Evolutionary conservation across 2,329 filamentous ascomycete species (phyloP).

Genomic region (Xylaria sp.): DNA sequence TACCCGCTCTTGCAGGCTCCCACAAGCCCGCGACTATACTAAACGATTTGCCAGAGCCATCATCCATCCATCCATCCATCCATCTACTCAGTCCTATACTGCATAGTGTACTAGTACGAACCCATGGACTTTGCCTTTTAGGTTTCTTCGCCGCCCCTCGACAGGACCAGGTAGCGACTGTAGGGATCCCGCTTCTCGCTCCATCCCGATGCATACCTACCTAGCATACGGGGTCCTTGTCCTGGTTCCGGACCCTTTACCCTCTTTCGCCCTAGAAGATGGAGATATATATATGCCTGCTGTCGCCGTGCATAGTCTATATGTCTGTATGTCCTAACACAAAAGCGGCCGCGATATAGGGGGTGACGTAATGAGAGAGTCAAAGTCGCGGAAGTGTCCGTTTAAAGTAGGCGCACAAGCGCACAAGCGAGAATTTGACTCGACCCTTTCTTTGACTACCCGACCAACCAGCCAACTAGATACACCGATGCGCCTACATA

Average conservation of each 20-base stretch:
- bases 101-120: conserved; percentile 14
- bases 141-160: conserved; percentile 8
- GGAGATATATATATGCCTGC: conserved; percentile 15
- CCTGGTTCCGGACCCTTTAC: background rate
- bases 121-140: conserved; percentile 26
- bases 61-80: conserved; percentile 6
- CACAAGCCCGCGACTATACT: conserved; percentile 38
- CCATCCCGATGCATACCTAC: conserved; percentile 36
- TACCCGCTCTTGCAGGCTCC: conserved; percentile 57
- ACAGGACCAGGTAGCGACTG: background rate
- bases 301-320: background rate
- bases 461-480: conserved; percentile 4
- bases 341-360: conserved; percentile 32
- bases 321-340: conserved; percentile 22
- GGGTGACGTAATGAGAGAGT: conserved; percentile 41
- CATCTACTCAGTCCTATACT: background rate
- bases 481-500: conserved; percentile 26
- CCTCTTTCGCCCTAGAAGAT: conserved; percentile 16
- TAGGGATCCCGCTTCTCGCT: conserved; percentile 30
- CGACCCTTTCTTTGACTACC: conserved; percentile 5
- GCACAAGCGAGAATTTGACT: conserved; percentile 30
- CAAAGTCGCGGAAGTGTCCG: conserved; percentile 25
- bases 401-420: conserved; percentile 25
- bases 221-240: conserved; percentile 25
- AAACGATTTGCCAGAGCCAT: conserved; percentile 25